A percentile compares a stretch with the other conserved stretches of the same genome.
Conservation (phyloP, 2,329 filamentous ascomycete species). For the Trichoderma polysporum region DNA sequence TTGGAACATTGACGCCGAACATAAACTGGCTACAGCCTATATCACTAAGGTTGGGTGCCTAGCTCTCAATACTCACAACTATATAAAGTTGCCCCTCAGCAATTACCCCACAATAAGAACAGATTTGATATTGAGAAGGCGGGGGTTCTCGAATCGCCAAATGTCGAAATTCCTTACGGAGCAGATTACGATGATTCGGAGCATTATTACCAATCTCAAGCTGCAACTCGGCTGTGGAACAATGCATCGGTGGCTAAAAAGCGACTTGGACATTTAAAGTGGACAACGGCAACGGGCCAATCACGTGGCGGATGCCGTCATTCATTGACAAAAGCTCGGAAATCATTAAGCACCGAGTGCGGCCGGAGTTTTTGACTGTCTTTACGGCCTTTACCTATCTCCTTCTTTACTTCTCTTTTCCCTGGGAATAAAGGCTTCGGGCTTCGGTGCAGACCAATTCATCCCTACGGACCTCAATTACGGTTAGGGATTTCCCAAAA, state of each 20-base stretch:
- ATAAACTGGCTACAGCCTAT: too few species aligned
- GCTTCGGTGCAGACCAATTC: not conserved
- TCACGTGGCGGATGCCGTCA: slow-evolving; percentile 22
- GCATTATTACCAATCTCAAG: not conserved
- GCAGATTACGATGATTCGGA: not conserved
- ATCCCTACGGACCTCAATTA: not conserved
- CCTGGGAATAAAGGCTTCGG: too few species aligned
- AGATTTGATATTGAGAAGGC: not conserved
- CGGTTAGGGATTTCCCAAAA: not conserved
- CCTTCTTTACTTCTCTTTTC: not conserved
- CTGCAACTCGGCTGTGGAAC: not conserved
- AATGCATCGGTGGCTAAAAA: not conserved
- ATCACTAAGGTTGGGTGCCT: too few species aligned
- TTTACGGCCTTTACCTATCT: not conserved
- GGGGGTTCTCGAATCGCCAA: not conserved
- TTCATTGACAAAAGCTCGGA: slow-evolving; percentile 9
- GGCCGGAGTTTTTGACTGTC: not conserved
- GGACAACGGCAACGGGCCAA: slow-evolving; percentile 9
- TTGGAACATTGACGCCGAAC: not conserved
- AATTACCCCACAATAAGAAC: not conserved
- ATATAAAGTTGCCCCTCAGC: not conserved
- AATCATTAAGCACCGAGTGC: not conserved
- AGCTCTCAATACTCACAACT: not conserved
- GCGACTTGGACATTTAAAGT: not conserved
- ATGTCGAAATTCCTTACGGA: not conserved